Evolutionary conservation across 2,329 filamentous ascomycete species (phyloP), one percentile per base, ranked within the genome.

Genomic region (Plenodomus tracheiphilus): DNA sequence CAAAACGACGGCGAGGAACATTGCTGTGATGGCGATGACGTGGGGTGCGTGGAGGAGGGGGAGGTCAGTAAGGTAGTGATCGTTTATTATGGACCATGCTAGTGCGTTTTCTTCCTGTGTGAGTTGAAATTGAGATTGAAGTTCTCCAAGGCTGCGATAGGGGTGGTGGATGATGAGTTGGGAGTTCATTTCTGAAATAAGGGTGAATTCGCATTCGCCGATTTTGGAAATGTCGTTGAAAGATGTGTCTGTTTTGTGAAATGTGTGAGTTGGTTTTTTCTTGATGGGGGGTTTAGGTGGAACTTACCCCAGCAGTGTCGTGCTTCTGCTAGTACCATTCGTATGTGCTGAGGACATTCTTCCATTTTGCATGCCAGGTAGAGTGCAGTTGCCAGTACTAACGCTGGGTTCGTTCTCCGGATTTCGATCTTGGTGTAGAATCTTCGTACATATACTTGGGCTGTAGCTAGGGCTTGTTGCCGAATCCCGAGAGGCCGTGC

Each of bases 321-420:
- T 3, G 92, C 91, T 72, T 99, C 94, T 39, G 85, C 87, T 10
- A 94, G 86, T 49, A 99, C 87, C 56, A 96, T 83, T 22, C 94
- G 85, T 64, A 99, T 97, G 71, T 99, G 94, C 71, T 97, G 93
- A 2, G 94, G 94, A 42, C 87, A 92, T 73, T 99, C 94, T 72
- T 99, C 94, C 85, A 96, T 96, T 75, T 99, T 99, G 77, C 91
- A 96, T 17, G 94, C 92, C 30, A 99, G 79, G 71, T 99, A 99
- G 52, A 97, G 82, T 4, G 93, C 89, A 1, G 94, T 97, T n/a
- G 91, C 87, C 57, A 96, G 82, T 49, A 97, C 85, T 30, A 97
- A 85, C 68, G 96, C 96, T 3, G 93, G 91, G 64, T 97, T 99
- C 40, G 92, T 96, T 55, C 87, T 85, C 48, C 93, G 87, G 57